Base-by-base conservation (phyloP, 345 rosid genomes). In the Lumnitzera racemosa region DNA sequence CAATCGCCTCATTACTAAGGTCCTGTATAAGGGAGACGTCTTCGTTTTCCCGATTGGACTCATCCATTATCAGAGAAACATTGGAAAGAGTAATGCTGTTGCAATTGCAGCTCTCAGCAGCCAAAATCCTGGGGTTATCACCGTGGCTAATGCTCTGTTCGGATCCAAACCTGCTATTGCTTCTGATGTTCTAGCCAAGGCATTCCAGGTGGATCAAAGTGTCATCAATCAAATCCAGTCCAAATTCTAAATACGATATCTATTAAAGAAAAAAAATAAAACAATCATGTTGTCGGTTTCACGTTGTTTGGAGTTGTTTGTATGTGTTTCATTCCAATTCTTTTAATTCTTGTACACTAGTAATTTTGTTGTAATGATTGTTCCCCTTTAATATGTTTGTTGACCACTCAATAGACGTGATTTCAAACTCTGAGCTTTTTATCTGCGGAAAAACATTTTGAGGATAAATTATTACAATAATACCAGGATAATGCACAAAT, bases 11-110 rank as follows among this genome's bases (percentile, higher is more conserved):
- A 59, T 70, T 15, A 24, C 54, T 0, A 70, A 66, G 69, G 56
- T 63, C 6, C 63, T 66, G 1, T 7, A 59, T 0, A 59, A 63
- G 61, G 69, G 69, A 13, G 72, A 74, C 25, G 61, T 59, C 57
- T 63, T 74, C 11, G 75, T 67, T 11, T 70, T 66, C 59, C 72
- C 75, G 0, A 8, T 49, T 23, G 74, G 74, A 2, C 72, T 74
- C 0, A 23, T 55, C 14, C 78, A 74, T 29, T 74, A 62, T 36
- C 69, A 66, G 23, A 55, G 60, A 24, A 74, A 70, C 8, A 47
- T 63, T 1, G 67, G 74, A 3, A 2, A 1, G 1, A 57, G 46
- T n/a, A 63, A 17, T 0, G 69, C 67, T 11, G 55, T 67, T 14
- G 51, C 58, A 0, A 51, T 74, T 46, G 36, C 72, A 3, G 59